Base-by-base conservation (phyloP, 2,329 filamentous ascomycete species). In the Phoma sp. region DNA sequence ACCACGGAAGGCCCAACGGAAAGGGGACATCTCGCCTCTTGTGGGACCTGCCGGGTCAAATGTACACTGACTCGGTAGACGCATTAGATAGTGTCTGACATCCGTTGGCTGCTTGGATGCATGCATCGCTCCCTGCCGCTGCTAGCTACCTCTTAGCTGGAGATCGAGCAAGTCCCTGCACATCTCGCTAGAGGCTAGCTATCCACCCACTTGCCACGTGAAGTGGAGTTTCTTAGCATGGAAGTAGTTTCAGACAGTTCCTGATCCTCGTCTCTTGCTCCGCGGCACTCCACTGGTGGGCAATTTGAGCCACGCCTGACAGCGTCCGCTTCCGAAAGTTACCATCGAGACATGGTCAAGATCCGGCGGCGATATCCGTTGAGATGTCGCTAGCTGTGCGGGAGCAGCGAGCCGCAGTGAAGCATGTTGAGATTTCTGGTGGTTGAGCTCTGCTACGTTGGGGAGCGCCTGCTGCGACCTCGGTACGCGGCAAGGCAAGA, bases 101-200 rank as follows among this genome's bases (percentile, higher is more conserved):
- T 50, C 37, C 25, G 41, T 30, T 55, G 40, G 46, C 41, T 40
- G 36, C 52, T 54, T 46, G 52, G 46, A 46, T 48, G 51, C 51
- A 48, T 55, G 41, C 40, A 42, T 45, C 40, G 40, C 35, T 44
- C 46, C 39, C 35, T 55, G 46, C 52, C 52, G 46, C 52, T 54
- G 45, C 40, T 54, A 41, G 52, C 44, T 9, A 53, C 38, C 25
- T 29, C 18, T 24, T 39, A 46, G 46, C 36, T 41, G 52, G 46
- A 54, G 40, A 41, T 24, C 35, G n/a, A 35, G 13, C 33, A 27
- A 22, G 45, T 33, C 52, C 52, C 18, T 50, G 46, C 52, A 33
- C 41, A 18, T 25, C 27, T 49, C 30, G 46, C 46, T 46, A 42
- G 36, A 41, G 39, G 41, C 18, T 18, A 18, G 18, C 18, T 1